phyloP scores from a whole-genome alignment of 2,329 filamentous ascomycete genomes.

The Fusarium coffeatum region DNA sequence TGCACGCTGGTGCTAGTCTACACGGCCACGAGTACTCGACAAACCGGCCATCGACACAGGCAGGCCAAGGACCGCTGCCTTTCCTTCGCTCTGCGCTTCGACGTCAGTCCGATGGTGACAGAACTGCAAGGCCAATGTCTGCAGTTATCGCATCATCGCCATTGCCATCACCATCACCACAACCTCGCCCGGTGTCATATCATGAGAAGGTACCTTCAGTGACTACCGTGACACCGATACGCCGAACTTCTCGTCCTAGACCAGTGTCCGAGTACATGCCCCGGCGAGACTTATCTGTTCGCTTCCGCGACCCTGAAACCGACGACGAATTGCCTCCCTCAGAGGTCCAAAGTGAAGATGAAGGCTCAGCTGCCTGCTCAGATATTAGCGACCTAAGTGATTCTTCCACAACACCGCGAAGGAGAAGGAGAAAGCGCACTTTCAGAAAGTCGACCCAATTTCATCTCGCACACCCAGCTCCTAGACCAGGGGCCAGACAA shows the following conservation, averaged over 20 bases:
- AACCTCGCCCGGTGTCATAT: conserved; percentile 42
- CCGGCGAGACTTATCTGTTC: conserved; percentile 58
- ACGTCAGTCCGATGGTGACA: conserved; percentile 49
- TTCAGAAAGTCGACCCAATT: conserved; percentile 71
- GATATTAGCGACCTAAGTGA: conserved; percentile 61
- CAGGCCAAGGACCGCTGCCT: conserved; percentile 52
- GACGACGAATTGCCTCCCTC: conserved; percentile 42
- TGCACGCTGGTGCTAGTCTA: conserved; percentile 69
- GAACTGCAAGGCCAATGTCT: conserved; percentile 29
- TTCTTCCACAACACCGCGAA: conserved; percentile 54
- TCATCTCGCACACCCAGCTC: conserved; percentile 74
- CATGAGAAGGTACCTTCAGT: conserved; percentile 40
- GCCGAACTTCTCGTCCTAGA: conserved; percentile 42
- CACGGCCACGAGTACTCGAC: conserved; percentile 70
- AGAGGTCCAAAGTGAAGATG: conserved; percentile 59
- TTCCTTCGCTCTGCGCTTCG: conserved; percentile 58
- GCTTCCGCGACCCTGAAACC: conserved; percentile 57
- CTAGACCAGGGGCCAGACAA: conserved; percentile 69
- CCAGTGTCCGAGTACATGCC: conserved; percentile 55
- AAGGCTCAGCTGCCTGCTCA: conserved; percentile 56
- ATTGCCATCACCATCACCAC: conserved; percentile 3
- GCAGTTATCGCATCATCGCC: conserved; percentile 20
- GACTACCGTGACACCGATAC: conserved; percentile 27
- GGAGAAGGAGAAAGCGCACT: conserved; percentile 57
- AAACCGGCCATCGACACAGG: conserved; percentile 49